phyloP scores from a whole-genome alignment of 495 filamentous ascomycete genomes.

The Podospora didyma region DNA sequence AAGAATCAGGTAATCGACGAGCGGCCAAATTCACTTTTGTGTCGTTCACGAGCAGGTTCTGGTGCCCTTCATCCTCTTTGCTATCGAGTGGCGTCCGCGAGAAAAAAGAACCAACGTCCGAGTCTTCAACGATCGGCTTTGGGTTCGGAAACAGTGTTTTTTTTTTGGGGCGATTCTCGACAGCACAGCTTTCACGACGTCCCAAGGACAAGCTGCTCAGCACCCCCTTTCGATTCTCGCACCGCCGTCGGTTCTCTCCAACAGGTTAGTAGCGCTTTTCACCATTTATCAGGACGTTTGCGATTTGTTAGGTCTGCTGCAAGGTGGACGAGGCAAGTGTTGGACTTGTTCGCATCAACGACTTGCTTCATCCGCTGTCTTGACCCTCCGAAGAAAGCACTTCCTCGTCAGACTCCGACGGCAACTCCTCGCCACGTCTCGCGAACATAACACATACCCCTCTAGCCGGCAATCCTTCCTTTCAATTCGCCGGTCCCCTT shows the following conservation, averaged over 20 bases:
- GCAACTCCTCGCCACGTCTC: no score
- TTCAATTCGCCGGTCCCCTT: no score
- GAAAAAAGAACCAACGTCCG: constrained; percentile 6
- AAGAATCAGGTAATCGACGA: constrained; percentile 27
- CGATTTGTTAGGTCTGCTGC: neutral
- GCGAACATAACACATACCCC: no score
- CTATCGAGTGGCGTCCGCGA: constrained; percentile 13
- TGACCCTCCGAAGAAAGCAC: no score
- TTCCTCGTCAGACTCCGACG: no score
- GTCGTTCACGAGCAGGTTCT: constrained; percentile 33
- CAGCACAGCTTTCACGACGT: neutral
- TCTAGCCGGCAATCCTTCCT: no score
- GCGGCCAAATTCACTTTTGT: constrained; percentile 41
- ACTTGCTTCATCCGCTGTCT: no score
- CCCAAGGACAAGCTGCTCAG: neutral
- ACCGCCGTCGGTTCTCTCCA: constrained; percentile 13
- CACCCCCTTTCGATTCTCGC: constrained; percentile 15
- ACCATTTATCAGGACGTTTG: neutral
- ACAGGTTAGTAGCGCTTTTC: constrained; percentile 20
- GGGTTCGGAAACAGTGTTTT: constrained; percentile 19
- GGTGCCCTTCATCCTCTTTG: constrained; percentile 22
- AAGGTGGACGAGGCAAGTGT: no score
- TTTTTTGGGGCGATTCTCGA: constrained; percentile 10
- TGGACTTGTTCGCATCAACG: no score
- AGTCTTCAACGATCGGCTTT: constrained; percentile 15